Evolutionary conservation across 257 asterid species (phyloP).

Genomic region (Avicennia marina): DNA sequence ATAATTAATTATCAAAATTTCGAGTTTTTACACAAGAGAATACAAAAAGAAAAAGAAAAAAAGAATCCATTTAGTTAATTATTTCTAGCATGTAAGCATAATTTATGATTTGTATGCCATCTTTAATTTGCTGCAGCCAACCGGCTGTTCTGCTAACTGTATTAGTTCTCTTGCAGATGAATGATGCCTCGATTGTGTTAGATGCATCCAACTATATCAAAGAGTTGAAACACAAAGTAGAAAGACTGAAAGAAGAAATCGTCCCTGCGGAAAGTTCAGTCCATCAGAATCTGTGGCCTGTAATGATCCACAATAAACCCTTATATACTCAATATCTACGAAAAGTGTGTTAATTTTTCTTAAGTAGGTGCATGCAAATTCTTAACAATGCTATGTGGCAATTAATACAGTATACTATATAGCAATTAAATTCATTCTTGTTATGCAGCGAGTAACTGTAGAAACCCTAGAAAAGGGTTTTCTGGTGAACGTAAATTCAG

Average conservation of each 20-base stretch:
- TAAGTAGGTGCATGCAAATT: not conserved
- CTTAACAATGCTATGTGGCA: not conserved
- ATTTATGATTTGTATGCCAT: too few species aligned
- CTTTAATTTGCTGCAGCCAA: too few species aligned
- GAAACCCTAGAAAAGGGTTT: slow-evolving; percentile 54
- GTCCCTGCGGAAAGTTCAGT: slow-evolving; percentile 18
- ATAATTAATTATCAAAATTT: too few species aligned
- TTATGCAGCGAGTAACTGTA: slow-evolving; percentile 36
- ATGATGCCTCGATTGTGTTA: slow-evolving; percentile 41
- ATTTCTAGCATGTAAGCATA: too few species aligned
- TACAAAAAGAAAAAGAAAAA: too few species aligned
- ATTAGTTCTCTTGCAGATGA: slow-evolving; percentile 24
- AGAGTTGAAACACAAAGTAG: slow-evolving; percentile 50
- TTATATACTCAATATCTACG: too few species aligned
- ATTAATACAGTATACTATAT: not conserved
- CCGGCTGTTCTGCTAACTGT: not conserved
- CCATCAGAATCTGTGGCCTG: slow-evolving; percentile 29
- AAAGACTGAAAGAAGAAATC: slow-evolving; percentile 37
- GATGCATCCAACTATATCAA: slow-evolving; percentile 53
- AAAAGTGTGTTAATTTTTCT: too few species aligned
- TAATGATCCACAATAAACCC: slow-evolving; percentile 4
- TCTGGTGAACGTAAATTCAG: slow-evolving; percentile 42
- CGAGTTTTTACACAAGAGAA: too few species aligned
- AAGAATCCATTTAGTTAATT: too few species aligned
- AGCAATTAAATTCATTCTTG: too few species aligned